Percentiles rank a stretch among this genome's conserved stretches.
Evolutionary conservation across 192 early-diverging fungal species (phyloP).

Genomic region (Coemansia guatemalensis): DNA sequence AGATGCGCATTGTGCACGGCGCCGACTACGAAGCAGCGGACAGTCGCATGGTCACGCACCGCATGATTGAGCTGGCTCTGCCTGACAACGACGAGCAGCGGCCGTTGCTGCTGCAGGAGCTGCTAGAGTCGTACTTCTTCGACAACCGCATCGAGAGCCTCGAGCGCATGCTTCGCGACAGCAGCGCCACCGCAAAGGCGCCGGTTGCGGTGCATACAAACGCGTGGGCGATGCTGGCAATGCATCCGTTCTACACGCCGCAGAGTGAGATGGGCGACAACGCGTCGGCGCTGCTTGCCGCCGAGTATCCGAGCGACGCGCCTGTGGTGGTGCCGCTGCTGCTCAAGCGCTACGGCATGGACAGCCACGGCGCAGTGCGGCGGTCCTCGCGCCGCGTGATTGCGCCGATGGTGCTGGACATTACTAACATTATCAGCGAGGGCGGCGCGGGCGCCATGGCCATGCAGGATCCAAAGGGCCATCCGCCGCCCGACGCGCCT

Average conservation of each 20-base stretch:
- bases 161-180: slow-evolving; percentile 33
- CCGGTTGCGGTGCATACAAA: slow-evolving; percentile 55
- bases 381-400: slow-evolving; percentile 56
- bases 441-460: slow-evolving; percentile 10
- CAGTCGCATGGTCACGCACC: slow-evolving; percentile 66
- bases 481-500: not conserved
- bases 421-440: slow-evolving; percentile 23
- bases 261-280: slow-evolving; percentile 63
- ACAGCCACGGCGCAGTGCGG: slow-evolving; percentile 32
- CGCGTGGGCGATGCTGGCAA: slow-evolving; percentile 69
- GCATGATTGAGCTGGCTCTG: slow-evolving; percentile 58
- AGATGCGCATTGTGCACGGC: slow-evolving; percentile 66
- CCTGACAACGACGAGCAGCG: slow-evolving; percentile 7
- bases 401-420: slow-evolving; percentile 51
- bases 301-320: slow-evolving; percentile 58
- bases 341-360: slow-evolving; percentile 65
- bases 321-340: slow-evolving; percentile 66
- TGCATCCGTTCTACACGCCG: slow-evolving; percentile 70
- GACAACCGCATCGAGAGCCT: slow-evolving; percentile 55
- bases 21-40: slow-evolving; percentile 64
- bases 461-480: slow-evolving; percentile 10
- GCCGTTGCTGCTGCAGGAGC: slow-evolving; percentile 53
- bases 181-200: not conserved
- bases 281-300: slow-evolving; percentile 34
- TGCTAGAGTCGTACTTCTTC: slow-evolving; percentile 64